Evolutionary conservation across 106 monocot genomes (phyloP).

Genomic region (Posidonia australis): DNA sequence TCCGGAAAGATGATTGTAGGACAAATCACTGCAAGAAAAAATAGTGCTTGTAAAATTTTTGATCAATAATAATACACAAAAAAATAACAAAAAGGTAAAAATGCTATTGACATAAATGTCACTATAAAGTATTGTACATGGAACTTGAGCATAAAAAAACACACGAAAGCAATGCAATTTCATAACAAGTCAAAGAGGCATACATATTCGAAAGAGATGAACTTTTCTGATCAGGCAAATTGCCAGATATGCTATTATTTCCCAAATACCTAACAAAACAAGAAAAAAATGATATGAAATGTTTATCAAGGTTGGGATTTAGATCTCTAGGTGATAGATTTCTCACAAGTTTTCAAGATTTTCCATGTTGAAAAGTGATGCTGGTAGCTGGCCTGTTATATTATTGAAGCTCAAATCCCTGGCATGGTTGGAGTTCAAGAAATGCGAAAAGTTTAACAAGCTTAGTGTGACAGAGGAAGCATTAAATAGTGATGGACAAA

Average conservation of each 20-base stretch:
- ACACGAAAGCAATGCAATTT: neutral
- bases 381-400: slow-evolving; percentile 57
- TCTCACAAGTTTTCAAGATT: slow-evolving; percentile 43
- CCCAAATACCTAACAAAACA: slow-evolving; percentile 3
- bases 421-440: neutral
- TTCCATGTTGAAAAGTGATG: slow-evolving; percentile 55
- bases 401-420: slow-evolving; percentile 98
- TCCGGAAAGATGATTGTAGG: slow-evolving; percentile 9
- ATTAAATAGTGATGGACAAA: neutral
- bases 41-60: neutral
- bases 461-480: neutral
- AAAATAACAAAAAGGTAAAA: neutral
- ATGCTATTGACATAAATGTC: neutral
- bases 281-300: neutral
- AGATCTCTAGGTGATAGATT: neutral
- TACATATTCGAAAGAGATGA: slow-evolving; percentile 3
- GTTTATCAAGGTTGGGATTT: neutral
- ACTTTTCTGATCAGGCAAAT: slow-evolving; percentile 4
- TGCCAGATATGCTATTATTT: slow-evolving; percentile 13
- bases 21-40: slow-evolving; percentile 7
- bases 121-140: neutral
- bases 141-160: neutral
- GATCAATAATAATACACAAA: neutral
- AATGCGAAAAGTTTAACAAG: neutral
- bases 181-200: neutral